phyloP scores from a whole-genome alignment of 2,329 filamentous ascomycete species.

The Diplocarpon rosae region DNA sequence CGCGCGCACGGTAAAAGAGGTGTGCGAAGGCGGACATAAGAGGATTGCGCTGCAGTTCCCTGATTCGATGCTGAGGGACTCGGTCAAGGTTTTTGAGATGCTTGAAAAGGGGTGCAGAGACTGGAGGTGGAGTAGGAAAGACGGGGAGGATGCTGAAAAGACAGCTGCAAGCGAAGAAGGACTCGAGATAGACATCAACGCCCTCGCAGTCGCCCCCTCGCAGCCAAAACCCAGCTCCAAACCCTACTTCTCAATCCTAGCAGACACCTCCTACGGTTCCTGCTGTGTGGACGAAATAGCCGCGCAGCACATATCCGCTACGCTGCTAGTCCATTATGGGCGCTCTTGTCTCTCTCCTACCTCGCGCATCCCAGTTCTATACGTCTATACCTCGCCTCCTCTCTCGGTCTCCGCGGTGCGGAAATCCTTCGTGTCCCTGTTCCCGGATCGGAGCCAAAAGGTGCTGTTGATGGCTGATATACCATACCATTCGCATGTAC shows the following conservation, averaged over 20 bases:
- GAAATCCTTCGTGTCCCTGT: conserved; percentile 54
- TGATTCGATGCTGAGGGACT: conserved; percentile 82
- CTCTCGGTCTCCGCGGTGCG: conserved; percentile 51
- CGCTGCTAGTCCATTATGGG: conserved; percentile 91
- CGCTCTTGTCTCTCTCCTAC: conserved; percentile 87
- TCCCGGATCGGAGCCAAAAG: conserved; percentile 45
- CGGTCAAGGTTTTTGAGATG: conserved; percentile 63
- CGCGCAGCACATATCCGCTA: conserved; percentile 82
- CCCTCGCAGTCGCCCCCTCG: conserved; percentile 2
- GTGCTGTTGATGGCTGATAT: conserved; percentile 83
- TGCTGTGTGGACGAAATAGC: conserved; percentile 97
- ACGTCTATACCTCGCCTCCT: conserved; percentile 71
- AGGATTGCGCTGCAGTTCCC: conserved; percentile 91
- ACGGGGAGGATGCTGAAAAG: conserved; percentile 7
- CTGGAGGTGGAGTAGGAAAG: conserved; percentile 1
- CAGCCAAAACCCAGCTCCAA: neutral
- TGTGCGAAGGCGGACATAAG: conserved; percentile 59
- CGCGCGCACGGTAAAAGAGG: conserved; percentile 63
- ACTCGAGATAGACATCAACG: conserved; percentile 15
- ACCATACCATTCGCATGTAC: conserved; percentile 69
- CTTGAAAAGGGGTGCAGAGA: conserved; percentile 41
- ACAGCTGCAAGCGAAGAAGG: neutral
- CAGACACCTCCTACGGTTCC: conserved; percentile 91
- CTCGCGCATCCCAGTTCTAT: conserved; percentile 73
- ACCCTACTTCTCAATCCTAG: conserved; percentile 64